Percentiles rank a stretch among this genome's conserved stretches.
Conservation (phyloP, 352 stramenopile species). For the Phytopythium kandeliae region DNA sequence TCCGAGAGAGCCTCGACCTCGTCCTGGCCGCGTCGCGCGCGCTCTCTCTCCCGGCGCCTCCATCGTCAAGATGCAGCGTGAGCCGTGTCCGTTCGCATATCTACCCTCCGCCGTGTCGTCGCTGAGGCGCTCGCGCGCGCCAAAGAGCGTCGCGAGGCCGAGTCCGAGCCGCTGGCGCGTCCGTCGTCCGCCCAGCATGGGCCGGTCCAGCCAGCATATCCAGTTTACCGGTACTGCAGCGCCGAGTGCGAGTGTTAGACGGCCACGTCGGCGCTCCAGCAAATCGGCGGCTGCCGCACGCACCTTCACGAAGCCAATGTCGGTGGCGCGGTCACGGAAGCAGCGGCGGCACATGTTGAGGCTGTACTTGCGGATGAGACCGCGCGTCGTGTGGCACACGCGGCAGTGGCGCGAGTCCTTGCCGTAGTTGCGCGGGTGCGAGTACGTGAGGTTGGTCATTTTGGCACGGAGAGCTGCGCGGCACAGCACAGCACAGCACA, state of each 20-base stretch:
- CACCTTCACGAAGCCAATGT: constrained; percentile 96
- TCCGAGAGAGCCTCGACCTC: constrained; percentile 1
- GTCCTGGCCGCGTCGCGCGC: neutral
- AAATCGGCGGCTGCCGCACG: no score
- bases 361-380: constrained; percentile 95
- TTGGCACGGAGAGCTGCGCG: constrained; percentile 38
- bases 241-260: neutral
- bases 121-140: constrained; percentile 15
- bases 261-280: no score
- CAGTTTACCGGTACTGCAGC: constrained; percentile 61
- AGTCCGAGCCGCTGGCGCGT: constrained; percentile 19
- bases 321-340: constrained; percentile 92
- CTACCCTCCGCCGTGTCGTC: constrained; percentile 40
- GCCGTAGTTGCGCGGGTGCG: constrained; percentile 84
- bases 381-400: constrained; percentile 88
- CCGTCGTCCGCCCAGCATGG: constrained; percentile 20
- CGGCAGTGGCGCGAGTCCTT: constrained; percentile 90
- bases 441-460: constrained; percentile 89
- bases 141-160: constrained; percentile 24
- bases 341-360: constrained; percentile 96
- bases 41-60: constrained; percentile 4
- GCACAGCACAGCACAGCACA: no score
- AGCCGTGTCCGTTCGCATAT: constrained; percentile 58
- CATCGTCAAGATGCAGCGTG: constrained; percentile 12
- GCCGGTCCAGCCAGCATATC: constrained; percentile 34